Conservation (phyloP, 352 stramenopile species). For the Discostella stelligera region DNA sequence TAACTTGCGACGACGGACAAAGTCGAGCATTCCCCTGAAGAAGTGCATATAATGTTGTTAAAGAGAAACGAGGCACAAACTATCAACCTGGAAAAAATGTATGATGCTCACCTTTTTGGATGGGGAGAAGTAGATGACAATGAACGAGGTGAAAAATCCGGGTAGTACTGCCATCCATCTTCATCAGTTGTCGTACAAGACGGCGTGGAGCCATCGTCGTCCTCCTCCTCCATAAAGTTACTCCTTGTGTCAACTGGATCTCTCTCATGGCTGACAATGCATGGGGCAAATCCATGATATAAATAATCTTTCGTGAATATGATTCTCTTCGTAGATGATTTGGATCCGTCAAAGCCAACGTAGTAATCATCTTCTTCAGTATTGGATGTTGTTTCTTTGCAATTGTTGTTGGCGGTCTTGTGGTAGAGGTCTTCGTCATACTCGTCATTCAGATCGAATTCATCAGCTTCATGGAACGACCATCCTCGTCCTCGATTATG, state of each 20-base stretch:
- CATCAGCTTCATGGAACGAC: slow-evolving; percentile 35
- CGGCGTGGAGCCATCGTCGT: neutral
- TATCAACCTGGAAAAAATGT: too few species aligned
- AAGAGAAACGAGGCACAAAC: too few species aligned
- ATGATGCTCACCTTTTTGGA: slow-evolving; percentile 24
- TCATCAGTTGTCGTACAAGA: slow-evolving; percentile 13
- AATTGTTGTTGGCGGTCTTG: neutral
- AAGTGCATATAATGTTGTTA: neutral
- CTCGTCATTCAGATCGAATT: neutral
- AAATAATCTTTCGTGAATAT: too few species aligned
- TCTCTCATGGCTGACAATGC: too few species aligned
- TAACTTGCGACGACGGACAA: slow-evolving; percentile 56
- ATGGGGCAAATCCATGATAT: too few species aligned
- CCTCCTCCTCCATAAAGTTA: neutral
- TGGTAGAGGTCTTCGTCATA: slow-evolving; percentile 30
- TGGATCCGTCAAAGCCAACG: too few species aligned
- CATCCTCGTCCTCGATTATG: slow-evolving; percentile 12
- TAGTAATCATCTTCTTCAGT: too few species aligned
- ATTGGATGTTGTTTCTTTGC: too few species aligned
- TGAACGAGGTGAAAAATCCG: slow-evolving; percentile 48
- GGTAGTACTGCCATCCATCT: slow-evolving; percentile 59
- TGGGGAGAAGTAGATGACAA: slow-evolving; percentile 33
- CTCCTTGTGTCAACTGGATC: too few species aligned
- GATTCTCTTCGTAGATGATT: too few species aligned
- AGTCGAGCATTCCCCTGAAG: slow-evolving; percentile 46